These are phyloP conservation scores for Helianthus annuus DNA, from an alignment of 129 eudicot species.

Conservation along the genomic window HanXRQr2.0-SUNRISE NC_035444.2:39816621-39817120, in stretches of 20 bases:
- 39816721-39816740: too few relatives aligned
- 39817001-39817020: constrained; percentile 21
- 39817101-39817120: constrained; percentile 32
- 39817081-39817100: constrained; percentile 40
- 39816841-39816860: neutral
- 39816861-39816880: neutral
- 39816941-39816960: constrained; percentile 34
- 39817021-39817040: constrained; percentile 22
- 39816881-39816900: neutral
- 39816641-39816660: neutral
- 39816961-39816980: constrained; percentile 29
- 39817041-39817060: constrained; percentile 21
- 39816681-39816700: too few relatives aligned
- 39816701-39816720: too few relatives aligned
- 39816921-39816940: constrained; percentile 66
- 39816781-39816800: neutral
- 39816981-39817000: constrained; percentile 16
- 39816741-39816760: too few relatives aligned
- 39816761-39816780: neutral
- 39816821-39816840: neutral
- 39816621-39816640: neutral
- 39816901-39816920: constrained; percentile 40
- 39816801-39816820: constrained; percentile 1
- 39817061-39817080: constrained; percentile 28
- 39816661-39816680: too few relatives aligned